Base-by-base conservation (phyloP, 345 rosid genomes). In the Nephelium lappaceum region DNA sequence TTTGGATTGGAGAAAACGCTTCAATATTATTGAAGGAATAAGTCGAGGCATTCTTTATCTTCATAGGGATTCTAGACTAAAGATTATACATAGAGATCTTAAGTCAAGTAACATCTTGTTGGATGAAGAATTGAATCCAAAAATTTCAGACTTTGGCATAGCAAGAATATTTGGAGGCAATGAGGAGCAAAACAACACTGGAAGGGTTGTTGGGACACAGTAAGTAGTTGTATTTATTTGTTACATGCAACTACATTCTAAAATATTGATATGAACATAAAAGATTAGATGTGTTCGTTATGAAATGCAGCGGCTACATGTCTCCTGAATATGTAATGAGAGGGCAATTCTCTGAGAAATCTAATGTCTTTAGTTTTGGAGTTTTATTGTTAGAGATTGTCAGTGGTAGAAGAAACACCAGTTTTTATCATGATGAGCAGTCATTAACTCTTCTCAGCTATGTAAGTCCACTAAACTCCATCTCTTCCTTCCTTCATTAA, bases 1-100 rank as follows among this genome's bases (percentile, higher is more conserved):
- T 36, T 72, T 89, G 41, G 83, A 84, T 38, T 86, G 91, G 89
- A 83, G 78, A 69, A 86, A 67, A 19, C 61, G 86, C 16, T 81
- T 83, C 19, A 78, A 76, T 61, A 87, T 89, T 8, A 83, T 89
- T 66, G 83, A 80, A 38, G 92, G 93, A 75, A 85, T 89, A 6
- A 70, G 85, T 71, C 79, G 89, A 85, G 91, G 88, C 15, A 86
- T 86, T 7, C 21, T 85, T 39, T 86, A 86, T 68, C 86, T 89
- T 45, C 89, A 89, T n/a, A 63, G 83, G 57, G 93, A 89, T 67
- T 89, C 93, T 4, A 86, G 88, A 75, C 77, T 89, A 16, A 75
- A 74, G 38, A 86, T 89, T 68, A 87, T 86, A 45, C 92, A 87
- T 45, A 76, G 90, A 57, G 92, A 89, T 83, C 68, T 89, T 5